Conservation (phyloP, 2,329 filamentous ascomycete species). For the Penicillium sp. region DNA sequence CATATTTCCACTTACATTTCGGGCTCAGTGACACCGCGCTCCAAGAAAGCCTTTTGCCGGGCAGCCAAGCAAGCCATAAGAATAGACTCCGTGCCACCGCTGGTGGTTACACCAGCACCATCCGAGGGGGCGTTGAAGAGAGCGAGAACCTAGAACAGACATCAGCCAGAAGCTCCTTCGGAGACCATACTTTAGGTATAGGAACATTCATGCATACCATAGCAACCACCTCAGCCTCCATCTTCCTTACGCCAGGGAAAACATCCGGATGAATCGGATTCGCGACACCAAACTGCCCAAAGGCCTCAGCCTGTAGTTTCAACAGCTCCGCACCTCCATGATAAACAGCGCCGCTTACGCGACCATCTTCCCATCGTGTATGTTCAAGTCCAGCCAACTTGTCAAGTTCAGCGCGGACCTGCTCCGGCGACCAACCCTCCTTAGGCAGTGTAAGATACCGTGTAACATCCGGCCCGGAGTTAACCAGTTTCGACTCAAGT, state of each 20-base stretch:
- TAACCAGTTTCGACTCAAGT: slow-evolving; percentile 79
- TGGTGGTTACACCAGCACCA: slow-evolving; percentile 83
- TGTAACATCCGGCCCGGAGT: slow-evolving; percentile 66
- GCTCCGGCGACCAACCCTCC: slow-evolving; percentile 77
- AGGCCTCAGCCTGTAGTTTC: slow-evolving; percentile 85
- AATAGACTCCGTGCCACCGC: slow-evolving; percentile 93
- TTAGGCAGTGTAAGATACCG: slow-evolving; percentile 75
- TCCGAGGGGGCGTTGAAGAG: slow-evolving; percentile 87
- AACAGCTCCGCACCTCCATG: slow-evolving; percentile 83
- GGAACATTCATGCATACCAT: slow-evolving; percentile 63
- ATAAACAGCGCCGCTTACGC: slow-evolving; percentile 92
- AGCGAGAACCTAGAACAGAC: slow-evolving; percentile 56
- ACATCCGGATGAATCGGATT: slow-evolving; percentile 98
- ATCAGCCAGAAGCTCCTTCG: neutral
- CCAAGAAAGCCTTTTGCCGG: slow-evolving; percentile 79
- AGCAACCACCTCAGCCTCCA: slow-evolving; percentile 96
- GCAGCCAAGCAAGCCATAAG: slow-evolving; percentile 91
- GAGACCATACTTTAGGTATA: neutral
- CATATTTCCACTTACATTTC: slow-evolving; percentile 68
- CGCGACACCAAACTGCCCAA: slow-evolving; percentile 87
- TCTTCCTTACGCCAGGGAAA: slow-evolving; percentile 96
- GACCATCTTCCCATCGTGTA: slow-evolving; percentile 94
- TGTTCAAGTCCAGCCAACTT: slow-evolving; percentile 83
- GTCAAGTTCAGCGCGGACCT: slow-evolving; percentile 74
- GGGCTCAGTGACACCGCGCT: slow-evolving; percentile 84